phyloP scores from a whole-genome alignment of 2,329 filamentous ascomycete genomes.

The Penicillium palitans region DNA sequence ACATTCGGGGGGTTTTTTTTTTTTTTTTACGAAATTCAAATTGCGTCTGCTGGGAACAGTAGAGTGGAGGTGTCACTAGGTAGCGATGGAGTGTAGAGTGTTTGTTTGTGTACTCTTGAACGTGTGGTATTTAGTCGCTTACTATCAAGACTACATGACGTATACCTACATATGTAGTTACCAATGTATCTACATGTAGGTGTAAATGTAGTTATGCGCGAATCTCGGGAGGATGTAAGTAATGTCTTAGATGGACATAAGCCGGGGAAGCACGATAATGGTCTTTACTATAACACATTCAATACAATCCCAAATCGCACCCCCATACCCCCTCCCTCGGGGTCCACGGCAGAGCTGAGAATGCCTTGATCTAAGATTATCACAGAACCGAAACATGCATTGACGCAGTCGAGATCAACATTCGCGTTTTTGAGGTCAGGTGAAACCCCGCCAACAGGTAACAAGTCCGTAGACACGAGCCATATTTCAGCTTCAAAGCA shows the following conservation, averaged over 20 bases:
- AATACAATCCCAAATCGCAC: not conserved
- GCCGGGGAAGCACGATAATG: not conserved
- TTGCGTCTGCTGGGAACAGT: not conserved
- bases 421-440: not conserved
- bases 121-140: not conserved
- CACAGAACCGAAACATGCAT: slow-evolving; percentile 4
- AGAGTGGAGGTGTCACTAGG: not conserved
- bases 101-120: not conserved
- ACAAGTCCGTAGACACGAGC: not conserved
- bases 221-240: not conserved
- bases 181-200: not conserved
- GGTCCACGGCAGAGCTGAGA: not conserved
- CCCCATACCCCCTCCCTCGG: not conserved
- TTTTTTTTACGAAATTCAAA: not conserved
- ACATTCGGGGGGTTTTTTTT: no score
- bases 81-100: not conserved
- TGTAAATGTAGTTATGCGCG: not conserved
- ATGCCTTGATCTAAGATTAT: not conserved
- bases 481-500: not conserved
- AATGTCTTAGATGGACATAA: not conserved
- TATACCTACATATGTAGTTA: not conserved
- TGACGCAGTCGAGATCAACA: slow-evolving; percentile 1
- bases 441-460: not conserved
- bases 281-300: not conserved
- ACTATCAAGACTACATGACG: not conserved